A percentile compares a stretch with the other conserved stretches of the same genome.
phyloP scores from a whole-genome alignment of 225 moss, liverwort and hornwort species.

The Climacium dendroides region DNA sequence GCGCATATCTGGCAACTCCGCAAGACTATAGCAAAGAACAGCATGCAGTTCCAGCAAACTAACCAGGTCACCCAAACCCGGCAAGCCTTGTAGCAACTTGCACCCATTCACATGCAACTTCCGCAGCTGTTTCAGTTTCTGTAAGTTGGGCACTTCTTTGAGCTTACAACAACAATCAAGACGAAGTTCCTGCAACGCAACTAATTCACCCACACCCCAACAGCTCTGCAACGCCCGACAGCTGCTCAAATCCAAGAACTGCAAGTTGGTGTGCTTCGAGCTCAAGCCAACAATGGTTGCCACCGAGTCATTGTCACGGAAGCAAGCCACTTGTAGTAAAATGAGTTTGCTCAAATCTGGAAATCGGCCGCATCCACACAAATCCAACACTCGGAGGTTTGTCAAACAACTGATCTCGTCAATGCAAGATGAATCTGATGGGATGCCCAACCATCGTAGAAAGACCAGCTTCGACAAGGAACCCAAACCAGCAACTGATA shows the following conservation, averaged over 20 bases:
- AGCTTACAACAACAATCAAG: neutral
- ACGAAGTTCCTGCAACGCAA: neutral
- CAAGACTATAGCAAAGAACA: too few species aligned
- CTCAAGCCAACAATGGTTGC: neutral
- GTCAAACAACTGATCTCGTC: neutral
- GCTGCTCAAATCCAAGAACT: neutral
- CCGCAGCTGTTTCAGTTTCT: neutral
- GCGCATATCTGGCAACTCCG: too few species aligned
- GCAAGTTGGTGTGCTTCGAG: neutral
- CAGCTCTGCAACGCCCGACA: fast-evolving
- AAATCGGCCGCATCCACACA: neutral
- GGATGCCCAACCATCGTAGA: neutral
- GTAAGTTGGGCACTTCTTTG: neutral
- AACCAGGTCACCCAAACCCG: neutral
- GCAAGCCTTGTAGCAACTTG: neutral
- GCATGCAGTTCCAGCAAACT: neutral
- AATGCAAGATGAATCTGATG: neutral
- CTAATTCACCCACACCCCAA: neutral
- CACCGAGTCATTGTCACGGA: fast-evolving
- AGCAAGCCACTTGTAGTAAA: neutral
- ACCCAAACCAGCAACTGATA: neutral
- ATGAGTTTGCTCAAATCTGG: neutral
- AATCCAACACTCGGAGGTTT: neutral
- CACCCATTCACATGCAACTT: neutral
- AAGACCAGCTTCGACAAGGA: neutral